Evolutionary conservation across 345 rosid genomes (phyloP).

Genomic region (Eucalyptus urophylla): DNA sequence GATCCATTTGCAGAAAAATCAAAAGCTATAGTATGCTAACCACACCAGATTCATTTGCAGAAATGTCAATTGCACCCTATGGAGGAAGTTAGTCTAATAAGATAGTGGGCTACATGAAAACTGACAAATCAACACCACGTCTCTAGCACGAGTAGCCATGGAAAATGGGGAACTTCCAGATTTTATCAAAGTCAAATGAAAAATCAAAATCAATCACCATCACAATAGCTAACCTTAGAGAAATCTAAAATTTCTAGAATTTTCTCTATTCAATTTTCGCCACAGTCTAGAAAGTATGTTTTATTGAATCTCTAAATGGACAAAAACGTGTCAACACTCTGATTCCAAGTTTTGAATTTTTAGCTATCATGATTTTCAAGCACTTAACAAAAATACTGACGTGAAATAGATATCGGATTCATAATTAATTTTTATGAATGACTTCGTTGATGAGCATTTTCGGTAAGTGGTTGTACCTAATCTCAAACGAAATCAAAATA

Average conservation of each 20-base stretch:
- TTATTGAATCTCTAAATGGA: not conserved
- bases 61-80: not conserved
- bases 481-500: not conserved
- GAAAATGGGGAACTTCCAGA: not conserved
- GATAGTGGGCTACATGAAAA: not conserved
- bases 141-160: not conserved
- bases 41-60: not conserved
- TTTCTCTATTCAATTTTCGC: not conserved
- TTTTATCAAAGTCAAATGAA: not conserved
- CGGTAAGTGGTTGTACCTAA: not conserved
- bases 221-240: not conserved
- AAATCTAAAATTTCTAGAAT: not conserved
- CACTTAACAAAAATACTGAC: fast-evolving
- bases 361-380: not conserved
- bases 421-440: not conserved
- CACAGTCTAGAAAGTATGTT: not conserved
- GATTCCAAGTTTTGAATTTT: not conserved
- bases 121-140: not conserved
- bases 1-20: too few species aligned
- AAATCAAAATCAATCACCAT: not conserved
- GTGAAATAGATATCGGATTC: not conserved
- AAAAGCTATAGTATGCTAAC: not conserved
- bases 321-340: fast-evolving
- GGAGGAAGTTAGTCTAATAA: not conserved
- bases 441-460: not conserved